These are phyloP conservation scores for Raphanus hybrid DNA, from an alignment of 441 rosid genomes.

Conservation along the genomic window DNA sequence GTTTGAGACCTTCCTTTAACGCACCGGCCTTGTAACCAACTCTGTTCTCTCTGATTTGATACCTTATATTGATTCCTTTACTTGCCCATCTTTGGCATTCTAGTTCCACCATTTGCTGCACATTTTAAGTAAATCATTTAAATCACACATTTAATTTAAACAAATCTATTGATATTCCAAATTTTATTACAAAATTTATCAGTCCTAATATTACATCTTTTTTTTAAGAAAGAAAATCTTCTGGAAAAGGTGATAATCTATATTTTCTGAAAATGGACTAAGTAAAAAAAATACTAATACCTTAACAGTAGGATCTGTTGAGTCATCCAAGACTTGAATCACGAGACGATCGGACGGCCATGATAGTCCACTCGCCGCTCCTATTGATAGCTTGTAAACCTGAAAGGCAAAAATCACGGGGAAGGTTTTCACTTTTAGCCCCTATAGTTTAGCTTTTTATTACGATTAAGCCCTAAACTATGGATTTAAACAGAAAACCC, in stretches of 20 bases:
- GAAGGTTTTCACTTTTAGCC: constrained; percentile 12
- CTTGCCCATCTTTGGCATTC: constrained; percentile 98
- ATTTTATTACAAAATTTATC: neutral
- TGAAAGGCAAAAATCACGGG: constrained; percentile 47
- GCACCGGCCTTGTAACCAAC: constrained; percentile 99
- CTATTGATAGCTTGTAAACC: constrained; percentile 97
- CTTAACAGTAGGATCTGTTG: constrained; percentile 95
- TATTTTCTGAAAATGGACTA: constrained; percentile 19
- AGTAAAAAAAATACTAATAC: constrained; percentile 35
- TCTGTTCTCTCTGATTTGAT: constrained; percentile 87
- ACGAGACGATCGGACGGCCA: constrained; percentile 99
- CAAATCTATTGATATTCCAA: neutral
- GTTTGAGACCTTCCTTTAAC: constrained; percentile 85
- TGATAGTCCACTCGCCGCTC: constrained; percentile 91
- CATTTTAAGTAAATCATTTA: constrained; percentile 15
- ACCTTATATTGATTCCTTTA: constrained; percentile 86
- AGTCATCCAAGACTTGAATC: constrained; percentile 99
- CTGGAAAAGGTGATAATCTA: neutral
- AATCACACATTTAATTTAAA: neutral
- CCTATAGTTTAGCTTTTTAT: constrained; percentile 15
- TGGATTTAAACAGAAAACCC: neutral
- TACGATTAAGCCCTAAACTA: constrained; percentile 21
- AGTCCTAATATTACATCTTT: neutral
- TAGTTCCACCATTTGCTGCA: constrained; percentile 83
- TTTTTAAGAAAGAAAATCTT: neutral